Base-by-base conservation (phyloP, 176 grass and related monocot genomes). In the Oryza glumipatula region DNA sequence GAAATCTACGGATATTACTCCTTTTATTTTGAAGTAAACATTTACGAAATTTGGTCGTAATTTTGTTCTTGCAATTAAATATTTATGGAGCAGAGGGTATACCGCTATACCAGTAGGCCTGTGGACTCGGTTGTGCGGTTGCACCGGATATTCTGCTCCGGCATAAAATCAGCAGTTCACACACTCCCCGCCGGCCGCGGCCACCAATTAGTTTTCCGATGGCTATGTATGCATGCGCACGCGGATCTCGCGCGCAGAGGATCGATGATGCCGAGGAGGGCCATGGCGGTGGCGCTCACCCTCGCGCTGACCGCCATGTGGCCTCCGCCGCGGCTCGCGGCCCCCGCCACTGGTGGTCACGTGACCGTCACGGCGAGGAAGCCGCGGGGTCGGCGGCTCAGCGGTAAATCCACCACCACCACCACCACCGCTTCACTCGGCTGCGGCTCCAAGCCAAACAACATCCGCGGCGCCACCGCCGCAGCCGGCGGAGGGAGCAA, bases 221-320 rank as follows among this genome's bases (percentile, higher is more conserved):
- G 49, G 4, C 14, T 52, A 52, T 56, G 51, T 19, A 19, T 7
- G 16, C 17, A 28, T 30, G 14, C 14, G 51, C 51, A 56, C 51
- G 36, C 65, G 80, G 10, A 26, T 73, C 2, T 32, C 72, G 32
- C 17, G 83, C 83, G 74, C 67, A 47, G 84, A 63, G 67, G 76
- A 73, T 66, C 76, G 51, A 33, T 14, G 65, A 2, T 76, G 28
- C 52, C 7, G 80, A 72, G 41, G 80, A 77, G 80, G 32, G 86
- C 12, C 80, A 63, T 67, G 52, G 66, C 63, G 52, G 8, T 52
- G 35, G 39, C 64, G 14, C 46, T 88, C 11, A 80, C 56, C 21
- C 75, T 81, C 32, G 83, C 67, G 63, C 68, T 86, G 22, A 46
- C 68, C 15, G 80, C 80, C 80, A 23, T 33, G 71, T 81, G 89